Base-by-base conservation (phyloP, 192 early-diverging fungal genomes). In the Lobosporangium transversale region DNA sequence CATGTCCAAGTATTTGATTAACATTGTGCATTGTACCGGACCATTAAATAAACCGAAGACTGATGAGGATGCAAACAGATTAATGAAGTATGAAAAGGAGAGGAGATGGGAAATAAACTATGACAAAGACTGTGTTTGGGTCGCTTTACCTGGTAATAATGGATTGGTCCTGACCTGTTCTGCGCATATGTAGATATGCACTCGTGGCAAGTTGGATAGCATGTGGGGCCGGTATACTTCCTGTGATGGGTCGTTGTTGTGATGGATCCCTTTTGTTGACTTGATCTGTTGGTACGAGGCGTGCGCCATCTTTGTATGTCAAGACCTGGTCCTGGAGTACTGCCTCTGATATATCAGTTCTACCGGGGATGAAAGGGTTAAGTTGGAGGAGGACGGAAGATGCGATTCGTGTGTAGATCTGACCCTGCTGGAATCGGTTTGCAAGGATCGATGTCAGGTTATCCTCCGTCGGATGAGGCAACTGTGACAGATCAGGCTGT, bases 131-230 rank as follows among this genome's bases (percentile, higher is more conserved):
- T n/a, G n/a, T n/a, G n/a, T n/a, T n/a, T n/a, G n/a, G n/a, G n/a
- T n/a, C n/a, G n/a, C n/a, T n/a, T 59, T 90, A 96, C 97, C 87
- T 88, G 58, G 97, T 88, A 10, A 98, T 79, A 47, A 99, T 86
- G 12, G 90, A 89, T 79, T 99, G 97, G 65, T 97, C 94, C 59
- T 93, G 86, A 4, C 90, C 89, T n/a, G 89, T 91, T 54, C 94
- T 85, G 30, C 90, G 80, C 90, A 97, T 91, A 67, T 97, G 95
- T 56, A 92, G 78, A 68, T 95, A 98, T 15, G 94, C 94, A 45
- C 91, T 86, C 26, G 93, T 86, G 17, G 94, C 91, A 47, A 94
- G 67, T 17, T 94, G 91, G 82, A 94, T 96, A 9, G 92, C 87
- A 63, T 97, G 95, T n/a, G 95, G 92, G 26, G 70, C 33, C 47